Conservation (phyloP, 2,329 filamentous ascomycete genomes). For the Chaetomium sp. region DNA sequence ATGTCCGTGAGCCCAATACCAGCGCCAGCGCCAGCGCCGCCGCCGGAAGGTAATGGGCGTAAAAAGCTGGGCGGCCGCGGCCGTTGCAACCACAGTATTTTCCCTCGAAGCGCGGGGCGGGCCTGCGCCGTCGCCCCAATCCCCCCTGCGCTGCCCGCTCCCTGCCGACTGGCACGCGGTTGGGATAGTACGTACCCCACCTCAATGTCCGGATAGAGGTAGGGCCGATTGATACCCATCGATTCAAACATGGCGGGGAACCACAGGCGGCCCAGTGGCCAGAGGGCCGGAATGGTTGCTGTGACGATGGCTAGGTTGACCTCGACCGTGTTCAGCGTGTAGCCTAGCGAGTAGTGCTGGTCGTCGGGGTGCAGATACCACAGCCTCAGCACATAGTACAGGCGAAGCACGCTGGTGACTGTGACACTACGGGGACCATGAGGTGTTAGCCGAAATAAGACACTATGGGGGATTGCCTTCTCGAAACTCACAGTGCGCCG, state of each 20-base stretch:
- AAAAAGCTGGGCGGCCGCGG: slow-evolving; percentile 16
- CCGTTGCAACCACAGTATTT: slow-evolving; percentile 18
- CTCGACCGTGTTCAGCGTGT: slow-evolving; percentile 41
- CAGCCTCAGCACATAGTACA: slow-evolving; percentile 38
- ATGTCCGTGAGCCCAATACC: slow-evolving; percentile 16
- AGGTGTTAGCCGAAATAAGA: neutral
- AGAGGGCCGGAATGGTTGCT: slow-evolving; percentile 42
- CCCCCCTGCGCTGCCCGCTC: slow-evolving; percentile 16
- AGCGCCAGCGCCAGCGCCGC: neutral
- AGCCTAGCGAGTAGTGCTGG: slow-evolving; percentile 39
- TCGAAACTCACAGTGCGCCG: neutral
- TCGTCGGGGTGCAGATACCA: slow-evolving; percentile 35
- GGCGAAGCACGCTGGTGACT: slow-evolving; percentile 40
- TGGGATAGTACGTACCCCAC: slow-evolving; percentile 18
- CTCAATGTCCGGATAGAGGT: slow-evolving; percentile 32
- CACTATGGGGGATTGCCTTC: neutral
- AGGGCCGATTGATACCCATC: slow-evolving; percentile 31
- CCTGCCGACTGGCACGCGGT: neutral
- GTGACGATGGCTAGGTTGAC: slow-evolving; percentile 45
- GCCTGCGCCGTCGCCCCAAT: neutral
- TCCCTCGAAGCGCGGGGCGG: slow-evolving; percentile 3
- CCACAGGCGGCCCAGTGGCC: slow-evolving; percentile 40
- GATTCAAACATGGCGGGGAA: slow-evolving; percentile 40
- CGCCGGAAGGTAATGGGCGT: neutral
- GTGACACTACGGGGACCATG: slow-evolving; percentile 37